Evolutionary conservation across 1,284 basidiomycete species (phyloP).

Genomic region (Cystobasidium slooffiae): DNA sequence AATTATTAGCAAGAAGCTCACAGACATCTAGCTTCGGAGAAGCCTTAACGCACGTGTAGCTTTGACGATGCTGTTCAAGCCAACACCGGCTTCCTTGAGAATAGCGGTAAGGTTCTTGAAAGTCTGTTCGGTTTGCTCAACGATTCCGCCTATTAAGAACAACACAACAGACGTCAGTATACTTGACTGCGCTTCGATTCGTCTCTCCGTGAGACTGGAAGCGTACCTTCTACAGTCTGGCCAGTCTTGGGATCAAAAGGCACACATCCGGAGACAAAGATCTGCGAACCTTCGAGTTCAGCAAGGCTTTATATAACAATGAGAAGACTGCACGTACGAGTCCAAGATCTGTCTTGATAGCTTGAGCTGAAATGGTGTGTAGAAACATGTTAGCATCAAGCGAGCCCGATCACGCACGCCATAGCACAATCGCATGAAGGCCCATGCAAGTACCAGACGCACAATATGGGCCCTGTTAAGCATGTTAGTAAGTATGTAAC

Average conservation of each 20-base stretch:
- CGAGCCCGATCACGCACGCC: not conserved
- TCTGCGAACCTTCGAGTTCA: conserved; percentile 49
- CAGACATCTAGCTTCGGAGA: not conserved
- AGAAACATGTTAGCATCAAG: conserved; percentile 65
- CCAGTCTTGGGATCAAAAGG: conserved; percentile 77
- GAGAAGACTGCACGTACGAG: not conserved
- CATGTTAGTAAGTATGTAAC: not conserved
- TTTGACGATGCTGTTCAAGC: conserved; percentile 77
- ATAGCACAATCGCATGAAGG: not conserved
- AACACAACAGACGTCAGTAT: not conserved
- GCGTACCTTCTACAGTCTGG: conserved; percentile 66
- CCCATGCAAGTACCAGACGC: not conserved
- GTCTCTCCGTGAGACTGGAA: not conserved
- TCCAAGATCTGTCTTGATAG: conserved; percentile 29
- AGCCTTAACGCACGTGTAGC: conserved; percentile 62
- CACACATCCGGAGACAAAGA: conserved; percentile 89
- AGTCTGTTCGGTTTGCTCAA: conserved; percentile 82
- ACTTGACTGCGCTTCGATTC: not conserved
- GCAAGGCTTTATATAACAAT: conserved; percentile 6
- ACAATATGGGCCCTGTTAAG: conserved; percentile 41
- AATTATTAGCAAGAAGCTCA: not conserved
- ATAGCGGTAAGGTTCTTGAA: conserved; percentile 84
- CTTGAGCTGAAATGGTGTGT: conserved; percentile 51
- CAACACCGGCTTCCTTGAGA: conserved; percentile 78
- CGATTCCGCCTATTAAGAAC: conserved; percentile 65